A percentile compares a stretch with the other conserved stretches of the same genome.
Conservation (phyloP, 225 moss, liverwort and hornwort species). For the Physcomitrellopsis africana region DNA sequence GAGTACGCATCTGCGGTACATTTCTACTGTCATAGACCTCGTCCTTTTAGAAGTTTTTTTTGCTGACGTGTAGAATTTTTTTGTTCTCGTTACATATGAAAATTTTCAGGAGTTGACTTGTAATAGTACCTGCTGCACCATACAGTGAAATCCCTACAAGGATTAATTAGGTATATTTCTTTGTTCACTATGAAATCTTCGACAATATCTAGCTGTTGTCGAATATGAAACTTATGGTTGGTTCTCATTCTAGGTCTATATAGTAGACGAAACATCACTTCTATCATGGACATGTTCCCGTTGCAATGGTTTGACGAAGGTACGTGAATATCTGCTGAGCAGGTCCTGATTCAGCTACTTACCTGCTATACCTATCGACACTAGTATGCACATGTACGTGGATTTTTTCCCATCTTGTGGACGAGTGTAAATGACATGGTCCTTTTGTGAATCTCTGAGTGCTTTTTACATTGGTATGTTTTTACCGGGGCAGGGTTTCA, state of each 20-base stretch:
- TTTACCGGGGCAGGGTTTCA: constrained; percentile 60
- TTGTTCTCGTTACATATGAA: background rate
- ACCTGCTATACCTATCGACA: background rate
- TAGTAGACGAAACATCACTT: constrained; percentile 56
- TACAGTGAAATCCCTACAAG: constrained; percentile 4
- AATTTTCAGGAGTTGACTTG: background rate
- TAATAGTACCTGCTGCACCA: background rate
- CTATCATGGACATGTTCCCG: constrained; percentile 88
- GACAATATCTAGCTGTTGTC: constrained; percentile 8
- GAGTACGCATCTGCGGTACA: constrained; percentile 90
- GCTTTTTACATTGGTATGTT: background rate
- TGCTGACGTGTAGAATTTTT: background rate
- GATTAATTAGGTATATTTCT: background rate
- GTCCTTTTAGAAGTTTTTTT: constrained; percentile 1
- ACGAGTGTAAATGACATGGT: background rate
- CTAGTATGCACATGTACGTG: background rate
- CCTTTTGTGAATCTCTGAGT: background rate
- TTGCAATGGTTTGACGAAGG: constrained; percentile 86
- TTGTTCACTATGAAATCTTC: constrained; percentile 10
- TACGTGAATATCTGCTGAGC: constrained; percentile 22
- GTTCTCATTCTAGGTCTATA: constrained; percentile 63
- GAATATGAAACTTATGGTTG: constrained; percentile 14
- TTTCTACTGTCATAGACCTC: constrained; percentile 5
- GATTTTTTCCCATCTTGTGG: background rate
- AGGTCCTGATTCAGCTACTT: constrained; percentile 6